Percentiles rank a stretch among this genome's conserved stretches.
phyloP scores from a whole-genome alignment of 805 yeast genomes.

The Saccharomycopsis lassenensis region DNA sequence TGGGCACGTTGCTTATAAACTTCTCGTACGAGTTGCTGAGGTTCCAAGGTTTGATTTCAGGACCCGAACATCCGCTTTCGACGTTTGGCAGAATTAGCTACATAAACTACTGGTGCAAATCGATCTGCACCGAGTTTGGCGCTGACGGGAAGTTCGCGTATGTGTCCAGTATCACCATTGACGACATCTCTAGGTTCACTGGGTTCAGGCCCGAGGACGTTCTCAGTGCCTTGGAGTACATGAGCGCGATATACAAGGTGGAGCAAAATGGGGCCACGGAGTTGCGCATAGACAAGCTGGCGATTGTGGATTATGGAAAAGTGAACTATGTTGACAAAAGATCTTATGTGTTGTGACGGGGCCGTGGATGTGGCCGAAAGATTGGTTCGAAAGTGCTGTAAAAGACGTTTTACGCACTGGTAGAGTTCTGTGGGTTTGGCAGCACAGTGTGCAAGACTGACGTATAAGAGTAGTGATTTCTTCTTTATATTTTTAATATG shows the following conservation, averaged over 20 bases:
- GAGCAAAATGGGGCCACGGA: neutral
- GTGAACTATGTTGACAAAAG: no score
- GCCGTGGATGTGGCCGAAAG: no score
- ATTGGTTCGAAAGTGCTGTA: no score
- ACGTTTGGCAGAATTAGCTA: constrained; percentile 71
- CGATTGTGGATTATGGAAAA: no score
- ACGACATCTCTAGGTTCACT: constrained; percentile 41
- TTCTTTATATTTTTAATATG: no score
- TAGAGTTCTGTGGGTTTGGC: no score
- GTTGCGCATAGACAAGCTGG: neutral
- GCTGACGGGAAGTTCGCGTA: constrained; percentile 29
- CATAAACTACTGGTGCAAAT: constrained; percentile 61
- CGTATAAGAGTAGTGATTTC: no score
- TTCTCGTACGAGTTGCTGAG: constrained; percentile 72
- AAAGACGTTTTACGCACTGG: no score
- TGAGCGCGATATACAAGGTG: constrained; percentile 32
- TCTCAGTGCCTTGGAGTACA: constrained; percentile 43
- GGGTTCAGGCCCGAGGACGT: constrained; percentile 59
- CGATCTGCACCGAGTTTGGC: constrained; percentile 33
- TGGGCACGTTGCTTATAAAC: constrained; percentile 74
- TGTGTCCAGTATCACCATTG: constrained; percentile 29
- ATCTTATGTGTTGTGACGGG: no score
- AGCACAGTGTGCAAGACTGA: no score
- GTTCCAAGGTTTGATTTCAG: constrained; percentile 54
- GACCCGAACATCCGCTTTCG: constrained; percentile 89